These are phyloP conservation scores for Apiospora saccharicola DNA, from an alignment of 2,329 filamentous ascomycete genomes.

Conservation along the genomic window DNA sequence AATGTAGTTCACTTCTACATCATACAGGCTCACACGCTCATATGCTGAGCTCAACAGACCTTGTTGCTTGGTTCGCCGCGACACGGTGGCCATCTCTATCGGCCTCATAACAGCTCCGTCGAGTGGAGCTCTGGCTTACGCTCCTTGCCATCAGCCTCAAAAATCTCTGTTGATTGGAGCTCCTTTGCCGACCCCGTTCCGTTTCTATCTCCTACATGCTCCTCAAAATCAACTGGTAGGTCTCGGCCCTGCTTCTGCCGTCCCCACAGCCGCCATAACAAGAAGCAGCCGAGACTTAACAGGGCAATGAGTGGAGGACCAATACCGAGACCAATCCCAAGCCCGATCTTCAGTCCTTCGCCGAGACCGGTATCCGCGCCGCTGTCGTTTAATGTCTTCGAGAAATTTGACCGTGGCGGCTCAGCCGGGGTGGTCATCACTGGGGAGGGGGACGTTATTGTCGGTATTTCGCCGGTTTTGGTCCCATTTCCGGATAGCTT, in stretches of 20 bases:
- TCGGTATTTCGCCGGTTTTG: no score
- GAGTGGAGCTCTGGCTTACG: not conserved
- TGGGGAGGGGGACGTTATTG: no score
- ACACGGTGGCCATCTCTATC: not conserved
- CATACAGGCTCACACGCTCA: not conserved
- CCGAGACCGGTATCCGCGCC: not conserved
- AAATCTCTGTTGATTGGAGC: not conserved
- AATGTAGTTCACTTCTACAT: no score
- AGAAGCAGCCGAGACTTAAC: not conserved
- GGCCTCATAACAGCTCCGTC: not conserved
- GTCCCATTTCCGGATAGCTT: no score
- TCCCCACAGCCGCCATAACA: not conserved
- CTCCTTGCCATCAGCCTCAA: not conserved
- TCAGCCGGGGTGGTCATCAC: not conserved
- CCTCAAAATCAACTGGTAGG: not conserved
- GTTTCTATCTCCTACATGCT: not conserved
- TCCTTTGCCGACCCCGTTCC: not conserved
- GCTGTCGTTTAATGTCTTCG: no score
- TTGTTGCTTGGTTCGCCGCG: not conserved
- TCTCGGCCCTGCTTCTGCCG: not conserved
- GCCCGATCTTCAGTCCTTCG: not conserved
- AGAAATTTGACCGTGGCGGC: not conserved
- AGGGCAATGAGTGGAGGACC: not conserved
- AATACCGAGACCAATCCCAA: not conserved
- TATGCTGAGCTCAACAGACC: not conserved